Base-by-base conservation (phyloP, 192 early-diverging fungal genomes). In the Geosiphon pyriformis region DNA sequence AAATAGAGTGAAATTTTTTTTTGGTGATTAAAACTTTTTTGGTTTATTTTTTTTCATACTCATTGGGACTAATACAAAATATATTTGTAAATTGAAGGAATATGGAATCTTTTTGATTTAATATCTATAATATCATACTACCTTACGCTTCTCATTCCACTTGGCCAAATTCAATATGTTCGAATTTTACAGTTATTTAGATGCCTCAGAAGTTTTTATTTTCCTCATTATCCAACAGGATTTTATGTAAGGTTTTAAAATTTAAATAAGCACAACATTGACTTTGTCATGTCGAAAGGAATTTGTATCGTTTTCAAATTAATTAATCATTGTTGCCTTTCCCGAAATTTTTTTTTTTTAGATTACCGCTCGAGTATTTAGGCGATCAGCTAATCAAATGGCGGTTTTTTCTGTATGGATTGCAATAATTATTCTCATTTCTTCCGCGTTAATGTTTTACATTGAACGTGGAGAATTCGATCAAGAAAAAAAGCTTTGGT, bases 391-490 rank as follows among this genome's bases (percentile, higher is more conserved):
- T 2, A 15, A 66, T 46, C 69, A 70, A 65, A 33, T 70, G 27
- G 1, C 65, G n/a, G 20, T 70, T 18, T 25, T 65, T 20, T 55
- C 63, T 26, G 15, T 65, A 18, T 70, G 53, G 27, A 7, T 55
- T 11, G 3, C 55, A 18, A 29, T 56, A 6, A 55, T 70, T 47
- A 8, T 70, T 1, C 2, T 70, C 4, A 12, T 34, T 17, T 70
- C 69, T 11, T 63, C 60, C 6, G 33, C 51, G 12, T 31, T 70
- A 18, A 66, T 70, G 35, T 70, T 20, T 56, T 55, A 46, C 27
- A 25, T 46, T 31, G 69, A 70, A 55, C 61, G 63, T 33, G 69
- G 69, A 23, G 31, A 23, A 15, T 70, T 54, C 30, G n/a, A 70
- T 30, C 1, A 7, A 22, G 27, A 4, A 22, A 18, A 53, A 22